Evolutionary conservation across 176 grass and related monocot species (phyloP).

Genomic region (Eragrostis curvula): DNA sequence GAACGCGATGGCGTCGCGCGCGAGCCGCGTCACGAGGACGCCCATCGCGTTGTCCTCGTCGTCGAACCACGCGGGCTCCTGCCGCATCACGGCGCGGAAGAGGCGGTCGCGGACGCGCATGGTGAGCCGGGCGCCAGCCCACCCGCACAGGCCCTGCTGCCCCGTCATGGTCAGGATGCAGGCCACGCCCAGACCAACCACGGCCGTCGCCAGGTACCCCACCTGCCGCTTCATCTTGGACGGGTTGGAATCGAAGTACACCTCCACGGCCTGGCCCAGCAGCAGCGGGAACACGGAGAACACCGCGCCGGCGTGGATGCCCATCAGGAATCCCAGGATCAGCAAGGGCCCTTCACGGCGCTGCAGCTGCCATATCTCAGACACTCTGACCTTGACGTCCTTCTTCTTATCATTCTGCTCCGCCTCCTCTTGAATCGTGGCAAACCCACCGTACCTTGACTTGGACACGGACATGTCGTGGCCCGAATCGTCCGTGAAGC

Average conservation of each 20-base stretch:
- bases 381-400: neutral
- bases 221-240: constrained; percentile 65
- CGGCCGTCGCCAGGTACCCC: constrained; percentile 36
- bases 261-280: constrained; percentile 61
- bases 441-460: constrained; percentile 33
- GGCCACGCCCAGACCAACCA: constrained; percentile 59
- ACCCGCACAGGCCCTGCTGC: constrained; percentile 70
- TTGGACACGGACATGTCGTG: constrained; percentile 20
- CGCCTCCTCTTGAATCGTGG: neutral
- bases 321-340: constrained; percentile 55
- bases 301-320: constrained; percentile 56
- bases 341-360: constrained; percentile 49
- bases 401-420: neutral
- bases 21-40: constrained; percentile 52
- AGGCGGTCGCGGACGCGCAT: constrained; percentile 48
- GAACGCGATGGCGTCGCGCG: constrained; percentile 54
- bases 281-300: constrained; percentile 72
- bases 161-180: constrained; percentile 66
- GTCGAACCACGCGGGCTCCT: constrained; percentile 74
- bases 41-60: constrained; percentile 58
- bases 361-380: constrained; percentile 59
- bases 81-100: constrained; percentile 59
- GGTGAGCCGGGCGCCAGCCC: constrained; percentile 58
- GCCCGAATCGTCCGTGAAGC: constrained; percentile 37
- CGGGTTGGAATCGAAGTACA: constrained; percentile 48